These are phyloP conservation scores for Adiantum capillusveneris DNA, from an alignment of 75 land plant genomes.

Conservation along the genomic window DNA sequence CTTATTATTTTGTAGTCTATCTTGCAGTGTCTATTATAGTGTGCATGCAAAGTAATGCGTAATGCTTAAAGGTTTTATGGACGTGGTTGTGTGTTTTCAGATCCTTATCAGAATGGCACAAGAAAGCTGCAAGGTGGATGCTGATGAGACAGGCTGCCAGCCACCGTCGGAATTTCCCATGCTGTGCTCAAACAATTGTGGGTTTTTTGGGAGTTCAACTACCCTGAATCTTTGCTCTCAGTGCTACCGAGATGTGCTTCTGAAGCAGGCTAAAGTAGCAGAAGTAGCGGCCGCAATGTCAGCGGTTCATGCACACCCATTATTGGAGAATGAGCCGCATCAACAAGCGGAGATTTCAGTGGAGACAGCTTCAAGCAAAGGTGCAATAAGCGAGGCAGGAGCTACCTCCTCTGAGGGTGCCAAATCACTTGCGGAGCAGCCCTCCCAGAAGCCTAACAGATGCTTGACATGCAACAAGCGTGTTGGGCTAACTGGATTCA, in stretches of 20 bases:
- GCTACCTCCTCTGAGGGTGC: too few relatives aligned
- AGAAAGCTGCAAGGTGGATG: too few relatives aligned
- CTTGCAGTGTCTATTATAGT: too few relatives aligned
- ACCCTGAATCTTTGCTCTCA: constrained; percentile 41
- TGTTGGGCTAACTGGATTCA: constrained; percentile 65
- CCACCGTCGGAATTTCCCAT: too few relatives aligned
- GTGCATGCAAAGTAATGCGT: too few relatives aligned
- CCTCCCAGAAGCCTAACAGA: constrained; percentile 23
- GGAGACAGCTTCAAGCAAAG: not conserved
- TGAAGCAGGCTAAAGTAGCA: not conserved
- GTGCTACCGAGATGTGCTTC: constrained; percentile 27
- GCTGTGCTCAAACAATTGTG: too few relatives aligned
- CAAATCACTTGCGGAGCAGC: not conserved
- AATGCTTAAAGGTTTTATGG: too few relatives aligned
- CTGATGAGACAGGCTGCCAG: too few relatives aligned
- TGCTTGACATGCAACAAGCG: constrained; percentile 54
- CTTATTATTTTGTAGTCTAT: too few relatives aligned
- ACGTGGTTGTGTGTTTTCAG: too few relatives aligned
- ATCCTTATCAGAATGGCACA: too few relatives aligned
- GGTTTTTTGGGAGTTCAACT: too few relatives aligned
- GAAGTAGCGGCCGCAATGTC: not conserved
- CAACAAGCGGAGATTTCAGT: not conserved
- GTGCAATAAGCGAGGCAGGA: not conserved
- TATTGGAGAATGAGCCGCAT: not conserved
- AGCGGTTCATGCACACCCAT: not conserved